Base-by-base conservation (phyloP, 208 protist species). In the Wallacemonas sp. region DNA sequence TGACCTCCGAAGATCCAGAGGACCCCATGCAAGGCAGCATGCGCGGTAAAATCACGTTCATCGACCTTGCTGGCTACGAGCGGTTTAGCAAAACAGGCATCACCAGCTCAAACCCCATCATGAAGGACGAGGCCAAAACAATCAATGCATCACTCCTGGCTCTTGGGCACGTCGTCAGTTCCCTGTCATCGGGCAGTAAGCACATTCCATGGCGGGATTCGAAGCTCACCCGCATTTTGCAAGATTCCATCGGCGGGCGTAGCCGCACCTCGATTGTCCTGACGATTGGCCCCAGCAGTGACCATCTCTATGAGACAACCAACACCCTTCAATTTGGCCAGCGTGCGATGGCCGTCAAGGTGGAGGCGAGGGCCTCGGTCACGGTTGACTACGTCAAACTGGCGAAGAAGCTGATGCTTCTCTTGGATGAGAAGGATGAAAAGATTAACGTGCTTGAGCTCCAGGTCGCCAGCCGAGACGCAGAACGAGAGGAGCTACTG, bases 181-280 rank as follows among this genome's bases (percentile, higher is more conserved):
- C 86, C 24, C 74, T 96, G 22, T 92, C 87, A 2, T 63, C 68
- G 27, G 76, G 77, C 55, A 78, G 73, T 19, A 85, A 80, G 42
- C 87, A 94, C 75, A 86, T 97, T 59, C 94, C 94, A 38, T 97
- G 91, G 86, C 78, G 94, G 41, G 90, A 95, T 62, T 84, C 87
- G n/a, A 97, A 97, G 74, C 77, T 97, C 11, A 97, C 94, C 4
- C 80, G 88, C 53, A 85, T 97, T 34, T 73, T 97, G 64, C 91
- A 96, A 65, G 91, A 97, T 70, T 94, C 86, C n/a, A 92, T 97
- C 65, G 94, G 93, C 38, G 93, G 90, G 15, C 88, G 82, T 54
- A 91, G 84, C 55, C 84, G 87, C 62, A 94, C 84, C 22, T 91
- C 90, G 12, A 94, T 96, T 63, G 89, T 96, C 63, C 76, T 96